These are phyloP conservation scores for Clavaria fumosa DNA, from an alignment of 768 basidiomycete genomes.

Conservation along the genomic window DNA sequence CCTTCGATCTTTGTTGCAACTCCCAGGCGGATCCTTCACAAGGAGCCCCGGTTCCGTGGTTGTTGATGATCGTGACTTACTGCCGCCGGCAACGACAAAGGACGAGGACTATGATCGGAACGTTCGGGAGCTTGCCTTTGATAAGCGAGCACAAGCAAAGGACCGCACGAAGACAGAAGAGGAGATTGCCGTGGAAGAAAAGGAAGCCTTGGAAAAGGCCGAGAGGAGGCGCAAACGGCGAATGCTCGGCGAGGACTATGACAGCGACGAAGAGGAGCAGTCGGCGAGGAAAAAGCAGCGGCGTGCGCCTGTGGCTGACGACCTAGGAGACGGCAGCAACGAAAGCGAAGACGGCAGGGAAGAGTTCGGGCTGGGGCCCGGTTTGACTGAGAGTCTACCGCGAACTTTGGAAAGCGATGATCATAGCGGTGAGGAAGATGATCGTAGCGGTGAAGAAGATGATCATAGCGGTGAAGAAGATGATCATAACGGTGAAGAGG, in stretches of 20 bases:
- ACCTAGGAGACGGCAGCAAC: conserved; percentile 78
- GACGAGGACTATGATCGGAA: conserved; percentile 76
- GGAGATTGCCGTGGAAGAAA: conserved; percentile 79
- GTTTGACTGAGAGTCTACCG: conserved; percentile 23
- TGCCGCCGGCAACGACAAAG: conserved; percentile 6
- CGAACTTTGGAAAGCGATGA: conserved; percentile 24
- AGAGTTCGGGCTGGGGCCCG: conserved; percentile 28
- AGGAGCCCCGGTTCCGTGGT: conserved; percentile 25
- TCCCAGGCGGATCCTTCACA: conserved; percentile 31
- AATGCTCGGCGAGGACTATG: conserved; percentile 69
- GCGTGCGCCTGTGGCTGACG: conserved; percentile 63
- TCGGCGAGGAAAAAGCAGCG: conserved; percentile 33
- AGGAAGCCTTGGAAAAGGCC: conserved; percentile 71
- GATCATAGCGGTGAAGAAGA: conserved; percentile 18
- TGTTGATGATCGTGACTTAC: conserved; percentile 13
- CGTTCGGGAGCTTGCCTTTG: conserved; percentile 86
- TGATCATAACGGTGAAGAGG: conserved; percentile 22
- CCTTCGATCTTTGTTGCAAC: conserved; percentile 59
- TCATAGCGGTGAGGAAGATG: conserved; percentile 32
- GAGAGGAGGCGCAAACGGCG: conserved; percentile 64
- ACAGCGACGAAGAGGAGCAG: conserved; percentile 43
- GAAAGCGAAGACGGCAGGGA: conserved; percentile 28
- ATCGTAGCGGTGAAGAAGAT: conserved; percentile 33
- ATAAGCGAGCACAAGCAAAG: conserved; percentile 85
- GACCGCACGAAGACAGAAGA: conserved; percentile 95